phyloP scores from a whole-genome alignment of 2,329 filamentous ascomycete genomes.

The Aspergillus aculeatinus region DNA sequence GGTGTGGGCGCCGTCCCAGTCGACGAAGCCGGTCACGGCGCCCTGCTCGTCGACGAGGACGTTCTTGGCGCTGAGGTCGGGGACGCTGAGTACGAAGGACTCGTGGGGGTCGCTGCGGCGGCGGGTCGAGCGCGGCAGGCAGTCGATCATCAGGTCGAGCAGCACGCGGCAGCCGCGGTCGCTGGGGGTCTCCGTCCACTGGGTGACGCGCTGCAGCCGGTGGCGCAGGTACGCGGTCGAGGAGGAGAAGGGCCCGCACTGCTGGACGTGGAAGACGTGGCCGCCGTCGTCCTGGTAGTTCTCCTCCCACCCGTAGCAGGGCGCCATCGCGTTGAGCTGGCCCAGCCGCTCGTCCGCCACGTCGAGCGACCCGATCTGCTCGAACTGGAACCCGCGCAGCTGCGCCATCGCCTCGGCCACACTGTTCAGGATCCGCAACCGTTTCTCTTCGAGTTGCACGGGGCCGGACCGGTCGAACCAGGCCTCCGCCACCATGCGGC shows the following conservation, averaged over 20 bases:
- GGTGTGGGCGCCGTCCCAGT: conserved; percentile 5
- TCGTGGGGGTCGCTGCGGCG: background rate
- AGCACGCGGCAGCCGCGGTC: background rate
- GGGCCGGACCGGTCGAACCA: background rate
- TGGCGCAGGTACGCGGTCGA: background rate
- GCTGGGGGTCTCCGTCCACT: background rate
- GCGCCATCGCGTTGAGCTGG: background rate
- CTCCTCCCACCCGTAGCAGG: background rate
- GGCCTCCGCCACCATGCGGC: background rate
- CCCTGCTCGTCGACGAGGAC: background rate
- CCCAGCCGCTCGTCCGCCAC: background rate
- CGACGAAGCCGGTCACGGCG: background rate
- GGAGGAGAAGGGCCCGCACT: background rate
- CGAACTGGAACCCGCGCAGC: background rate
- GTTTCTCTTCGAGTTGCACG: background rate
- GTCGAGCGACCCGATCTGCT: background rate
- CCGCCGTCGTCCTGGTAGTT: no score
- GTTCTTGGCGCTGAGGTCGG: background rate
- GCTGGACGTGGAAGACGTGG: background rate
- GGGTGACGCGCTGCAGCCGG: background rate
- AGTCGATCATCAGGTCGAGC: conserved; percentile 4
- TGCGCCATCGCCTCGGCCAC: conserved; percentile 4
- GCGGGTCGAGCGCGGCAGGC: background rate
- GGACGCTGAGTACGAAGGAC: background rate
- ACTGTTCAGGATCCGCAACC: background rate